phyloP scores from a whole-genome alignment of 225 moss, liverwort and hornwort genomes.

The Neckera pumila region DNA sequence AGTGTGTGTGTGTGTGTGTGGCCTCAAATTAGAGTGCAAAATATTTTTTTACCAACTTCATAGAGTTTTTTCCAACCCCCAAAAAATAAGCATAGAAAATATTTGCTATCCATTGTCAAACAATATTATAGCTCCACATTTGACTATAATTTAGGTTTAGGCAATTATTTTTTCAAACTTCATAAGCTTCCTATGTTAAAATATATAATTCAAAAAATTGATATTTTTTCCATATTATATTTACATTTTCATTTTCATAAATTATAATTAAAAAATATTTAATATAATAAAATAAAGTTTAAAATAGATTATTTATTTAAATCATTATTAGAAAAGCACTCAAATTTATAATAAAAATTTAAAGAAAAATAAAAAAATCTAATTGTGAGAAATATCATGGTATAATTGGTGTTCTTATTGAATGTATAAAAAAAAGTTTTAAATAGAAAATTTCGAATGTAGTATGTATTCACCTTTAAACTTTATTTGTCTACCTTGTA shows the following conservation, averaged over 20 bases:
- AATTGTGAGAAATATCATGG: too few species aligned
- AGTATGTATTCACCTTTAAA: background rate
- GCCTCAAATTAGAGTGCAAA: accelerated
- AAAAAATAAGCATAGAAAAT: background rate
- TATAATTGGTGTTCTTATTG: too few species aligned
- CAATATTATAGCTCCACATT: background rate
- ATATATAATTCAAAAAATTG: too few species aligned
- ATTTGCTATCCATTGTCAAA: background rate
- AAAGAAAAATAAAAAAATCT: too few species aligned
- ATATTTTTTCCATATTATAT: background rate
- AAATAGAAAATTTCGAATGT: too few species aligned
- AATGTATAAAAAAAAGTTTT: too few species aligned
- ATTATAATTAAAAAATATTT: background rate
- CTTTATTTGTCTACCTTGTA: too few species aligned
- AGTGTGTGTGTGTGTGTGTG: too few species aligned
- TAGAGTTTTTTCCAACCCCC: background rate
- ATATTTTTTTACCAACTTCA: background rate
- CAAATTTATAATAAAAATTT: too few species aligned
- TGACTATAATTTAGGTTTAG: too few species aligned
- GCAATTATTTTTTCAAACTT: background rate
- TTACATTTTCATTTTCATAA: accelerated
- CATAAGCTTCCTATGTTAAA: background rate
- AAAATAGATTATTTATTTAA: background rate
- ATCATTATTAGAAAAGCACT: background rate
- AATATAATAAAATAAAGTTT: background rate